Evolutionary conservation across 1,139 yeast genomes (phyloP).

Genomic region (Candida smagusa): DNA sequence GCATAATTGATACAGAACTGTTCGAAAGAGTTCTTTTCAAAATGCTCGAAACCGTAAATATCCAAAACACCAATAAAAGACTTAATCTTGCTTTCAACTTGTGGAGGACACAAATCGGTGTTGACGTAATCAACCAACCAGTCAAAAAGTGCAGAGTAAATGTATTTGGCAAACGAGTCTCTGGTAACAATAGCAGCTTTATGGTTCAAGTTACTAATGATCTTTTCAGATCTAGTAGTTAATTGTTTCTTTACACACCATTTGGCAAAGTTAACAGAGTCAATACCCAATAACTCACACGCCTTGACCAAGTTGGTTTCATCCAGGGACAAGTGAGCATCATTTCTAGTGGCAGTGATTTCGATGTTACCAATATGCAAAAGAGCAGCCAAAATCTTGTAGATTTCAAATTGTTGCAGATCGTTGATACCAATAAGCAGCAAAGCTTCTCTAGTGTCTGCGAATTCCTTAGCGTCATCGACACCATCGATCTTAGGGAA

Average conservation of each 20-base stretch:
- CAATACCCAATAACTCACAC: constrained; percentile 81
- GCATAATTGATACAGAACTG: constrained; percentile 98
- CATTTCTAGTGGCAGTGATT: constrained; percentile 80
- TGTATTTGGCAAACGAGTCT: constrained; percentile 93
- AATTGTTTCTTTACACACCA: constrained; percentile 96
- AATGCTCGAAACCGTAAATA: constrained; percentile 97
- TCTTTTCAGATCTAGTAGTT: constrained; percentile 88
- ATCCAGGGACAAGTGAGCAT: constrained; percentile 77
- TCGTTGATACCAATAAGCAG: constrained; percentile 69
- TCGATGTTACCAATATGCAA: constrained; percentile 92
- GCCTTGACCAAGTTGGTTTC: constrained; percentile 85
- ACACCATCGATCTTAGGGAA: constrained; percentile 68
- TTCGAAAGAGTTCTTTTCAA: constrained; percentile 90
- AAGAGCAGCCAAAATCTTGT: constrained; percentile 80
- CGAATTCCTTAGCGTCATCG: constrained; percentile 78
- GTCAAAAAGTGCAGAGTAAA: constrained; percentile 89
- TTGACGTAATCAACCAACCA: constrained; percentile 91
- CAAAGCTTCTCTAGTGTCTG: constrained; percentile 72
- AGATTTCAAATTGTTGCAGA: constrained; percentile 64
- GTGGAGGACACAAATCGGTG: constrained; percentile 74
- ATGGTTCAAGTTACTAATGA: constrained; percentile 76
- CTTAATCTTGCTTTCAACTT: constrained; percentile 53
- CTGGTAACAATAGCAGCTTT: constrained; percentile 89
- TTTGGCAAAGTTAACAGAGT: constrained; percentile 70
- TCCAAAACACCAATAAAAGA: constrained; percentile 95